These are phyloP conservation scores for Mytilinidion resinicola DNA, from an alignment of 495 filamentous ascomycete species.

Conservation along the genomic window DNA sequence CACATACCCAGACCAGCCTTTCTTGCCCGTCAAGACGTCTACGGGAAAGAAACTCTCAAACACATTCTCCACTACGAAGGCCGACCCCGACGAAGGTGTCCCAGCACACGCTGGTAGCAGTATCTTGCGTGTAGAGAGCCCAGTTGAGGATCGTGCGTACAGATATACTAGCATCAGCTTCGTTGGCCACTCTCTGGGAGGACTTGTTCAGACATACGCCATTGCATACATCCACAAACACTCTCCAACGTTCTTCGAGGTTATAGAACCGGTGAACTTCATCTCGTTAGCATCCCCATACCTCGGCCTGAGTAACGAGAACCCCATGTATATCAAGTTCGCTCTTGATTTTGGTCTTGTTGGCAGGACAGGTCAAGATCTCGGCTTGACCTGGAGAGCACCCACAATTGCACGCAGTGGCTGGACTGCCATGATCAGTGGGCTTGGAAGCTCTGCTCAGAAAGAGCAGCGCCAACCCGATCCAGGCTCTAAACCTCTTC, in stretches of 20 bases:
- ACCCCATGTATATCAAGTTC: conserved; percentile 94
- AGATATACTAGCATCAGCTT: conserved; percentile 94
- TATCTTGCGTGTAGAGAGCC: conserved; percentile 39
- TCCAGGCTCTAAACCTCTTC: conserved; percentile 77
- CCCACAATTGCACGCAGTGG: conserved; percentile 76
- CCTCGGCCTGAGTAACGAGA: conserved; percentile 91
- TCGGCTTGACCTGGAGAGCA: conserved; percentile 89
- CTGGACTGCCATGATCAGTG: conserved; percentile 80
- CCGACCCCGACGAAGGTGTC: conserved; percentile 28
- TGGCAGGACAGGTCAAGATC: conserved; percentile 87
- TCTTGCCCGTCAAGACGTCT: conserved; percentile 59
- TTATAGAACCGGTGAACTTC: conserved; percentile 87
- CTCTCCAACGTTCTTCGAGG: conserved; percentile 81
- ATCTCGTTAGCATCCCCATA: conserved; percentile 87
- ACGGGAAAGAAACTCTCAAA: conserved; percentile 29
- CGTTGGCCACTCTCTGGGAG: conserved; percentile 87
- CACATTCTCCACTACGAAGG: conserved; percentile 27
- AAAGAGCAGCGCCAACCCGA: conserved; percentile 60
- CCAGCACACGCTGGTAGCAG: conserved; percentile 51
- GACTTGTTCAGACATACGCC: conserved; percentile 87
- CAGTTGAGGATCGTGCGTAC: conserved; percentile 56
- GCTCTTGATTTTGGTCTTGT: conserved; percentile 94
- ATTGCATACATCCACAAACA: conserved; percentile 97
- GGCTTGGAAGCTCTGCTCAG: conserved; percentile 57
- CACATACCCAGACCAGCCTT: conserved; percentile 89